Evolutionary conservation across 352 stramenopile species (phyloP).

Genomic region (Phytophthora ramorum): DNA sequence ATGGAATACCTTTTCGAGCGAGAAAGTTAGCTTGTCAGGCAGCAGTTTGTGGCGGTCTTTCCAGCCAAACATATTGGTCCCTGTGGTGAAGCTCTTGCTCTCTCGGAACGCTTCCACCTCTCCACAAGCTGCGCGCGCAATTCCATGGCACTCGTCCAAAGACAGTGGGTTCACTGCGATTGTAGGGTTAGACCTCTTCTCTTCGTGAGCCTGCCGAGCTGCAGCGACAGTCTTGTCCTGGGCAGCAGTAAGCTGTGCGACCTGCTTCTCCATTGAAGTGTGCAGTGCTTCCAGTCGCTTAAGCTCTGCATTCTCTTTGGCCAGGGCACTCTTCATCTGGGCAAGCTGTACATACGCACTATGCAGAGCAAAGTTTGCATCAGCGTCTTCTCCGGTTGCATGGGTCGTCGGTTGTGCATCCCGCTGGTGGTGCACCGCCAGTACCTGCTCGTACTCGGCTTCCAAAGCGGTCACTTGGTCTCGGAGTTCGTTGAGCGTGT

Average conservation of each 20-base stretch:
- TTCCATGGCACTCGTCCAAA: slow-evolving; percentile 39
- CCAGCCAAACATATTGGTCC: slow-evolving; percentile 64
- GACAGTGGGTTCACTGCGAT: slow-evolving; percentile 45
- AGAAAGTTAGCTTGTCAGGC: slow-evolving; percentile 55
- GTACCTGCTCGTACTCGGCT: slow-evolving; percentile 46
- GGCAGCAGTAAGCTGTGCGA: slow-evolving; percentile 39
- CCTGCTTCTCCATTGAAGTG: slow-evolving; percentile 52
- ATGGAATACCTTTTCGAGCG: slow-evolving; percentile 60
- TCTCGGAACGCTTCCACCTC: slow-evolving; percentile 53
- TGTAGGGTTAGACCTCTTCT: slow-evolving; percentile 40
- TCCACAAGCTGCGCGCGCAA: slow-evolving; percentile 43
- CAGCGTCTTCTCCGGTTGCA: background rate
- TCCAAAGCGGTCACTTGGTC: slow-evolving; percentile 48
- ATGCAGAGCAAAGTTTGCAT: slow-evolving; percentile 18
- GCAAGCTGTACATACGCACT: slow-evolving; percentile 52
- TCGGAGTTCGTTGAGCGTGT: slow-evolving; percentile 61
- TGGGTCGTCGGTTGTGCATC: slow-evolving; percentile 34
- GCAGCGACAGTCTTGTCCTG: slow-evolving; percentile 45
- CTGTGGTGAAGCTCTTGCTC: slow-evolving; percentile 50
- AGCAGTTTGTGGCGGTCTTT: slow-evolving; percentile 50
- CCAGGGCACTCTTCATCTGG: slow-evolving; percentile 50
- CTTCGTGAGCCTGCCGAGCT: slow-evolving; percentile 37
- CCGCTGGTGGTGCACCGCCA: slow-evolving; percentile 35
- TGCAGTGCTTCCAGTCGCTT: slow-evolving; percentile 51
- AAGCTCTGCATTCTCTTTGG: slow-evolving; percentile 58